Evolutionary conservation across 2,329 filamentous ascomycete species (phyloP).

Genomic region (Fusarium kyushuense): DNA sequence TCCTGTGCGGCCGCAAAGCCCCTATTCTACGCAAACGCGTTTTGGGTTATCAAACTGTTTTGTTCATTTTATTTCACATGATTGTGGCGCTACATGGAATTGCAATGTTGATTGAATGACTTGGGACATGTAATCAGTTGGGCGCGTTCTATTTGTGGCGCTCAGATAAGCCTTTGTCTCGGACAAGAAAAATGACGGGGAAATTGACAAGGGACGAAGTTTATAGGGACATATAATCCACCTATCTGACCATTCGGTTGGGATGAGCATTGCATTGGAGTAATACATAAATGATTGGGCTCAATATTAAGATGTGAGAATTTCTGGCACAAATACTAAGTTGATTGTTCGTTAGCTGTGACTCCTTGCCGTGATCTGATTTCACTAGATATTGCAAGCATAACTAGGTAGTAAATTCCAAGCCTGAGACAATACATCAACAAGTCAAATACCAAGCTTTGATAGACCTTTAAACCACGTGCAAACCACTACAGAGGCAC

Average conservation of each 20-base stretch:
- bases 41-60: constrained; percentile 1
- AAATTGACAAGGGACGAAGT: constrained; percentile 17
- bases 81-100: constrained; percentile 35
- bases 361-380: neutral
- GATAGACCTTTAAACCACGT: neutral
- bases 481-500: neutral
- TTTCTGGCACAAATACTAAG: neutral
- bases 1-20: neutral
- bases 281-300: constrained; percentile 12
- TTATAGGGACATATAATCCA: neutral
- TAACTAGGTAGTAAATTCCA: neutral
- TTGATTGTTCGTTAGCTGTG: neutral
- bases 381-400: neutral
- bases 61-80: constrained; percentile 25
- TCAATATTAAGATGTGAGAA: neutral
- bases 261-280: constrained; percentile 25
- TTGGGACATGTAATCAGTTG: constrained; percentile 21
- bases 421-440: neutral
- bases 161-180: constrained; percentile 40
- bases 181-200: constrained; percentile 8
- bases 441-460: neutral
- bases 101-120: constrained; percentile 17
- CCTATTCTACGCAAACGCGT: constrained; percentile 10
- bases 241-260: constrained; percentile 1
- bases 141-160: constrained; percentile 36